Evolutionary conservation across 148 eudicot species (phyloP), one percentile per base, ranked within the genome.

Genomic region (Dysphania ambrosioides): DNA sequence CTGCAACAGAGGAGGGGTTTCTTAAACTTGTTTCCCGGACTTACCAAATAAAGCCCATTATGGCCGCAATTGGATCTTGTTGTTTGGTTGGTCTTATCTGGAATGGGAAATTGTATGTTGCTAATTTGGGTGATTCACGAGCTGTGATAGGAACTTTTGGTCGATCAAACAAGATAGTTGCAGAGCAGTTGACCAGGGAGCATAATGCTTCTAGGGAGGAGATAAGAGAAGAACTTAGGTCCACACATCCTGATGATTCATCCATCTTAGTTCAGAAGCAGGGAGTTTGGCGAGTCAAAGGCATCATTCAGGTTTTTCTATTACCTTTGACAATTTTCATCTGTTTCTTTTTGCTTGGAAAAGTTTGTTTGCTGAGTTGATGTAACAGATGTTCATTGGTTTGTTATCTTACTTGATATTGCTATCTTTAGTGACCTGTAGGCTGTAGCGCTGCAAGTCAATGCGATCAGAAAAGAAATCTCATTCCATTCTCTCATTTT

Each of bases 101-200:
- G 84, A 72, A 78, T 1, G 86, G 86, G 72, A 87, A 86, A 29
- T 61, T 93, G n/a, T 89, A 79, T 76, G 66, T 90, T 51, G 97
- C 89, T 67, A 93, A 93, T 83, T 38, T 89, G 32, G 97, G 97
- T 13, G 97, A 93, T 77, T 90, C 97, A 21, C 87, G 97, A 74
- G 97, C 89, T 56, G 91, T 93, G 9, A 42, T 90, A 65, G 97
- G 92, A 27, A 47, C 77, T 53, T 32, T 24, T 13, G 69, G 55
- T 24, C 64, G 73, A 72, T 74, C 88, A 38, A 76, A 82, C 26
- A 86, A 44, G 53, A 85, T 88, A 77, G 76, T 77, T 23, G 90
- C 93, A 15, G 86, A 85, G 68, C 98, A 86, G 78, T 49, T 93
- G 76, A 85, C 87, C 18, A 75, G 24, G 42, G 98, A 90, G 75